Base-by-base conservation (phyloP, 768 basidiomycete genomes). In the Pulveroboletus sp. region DNA sequence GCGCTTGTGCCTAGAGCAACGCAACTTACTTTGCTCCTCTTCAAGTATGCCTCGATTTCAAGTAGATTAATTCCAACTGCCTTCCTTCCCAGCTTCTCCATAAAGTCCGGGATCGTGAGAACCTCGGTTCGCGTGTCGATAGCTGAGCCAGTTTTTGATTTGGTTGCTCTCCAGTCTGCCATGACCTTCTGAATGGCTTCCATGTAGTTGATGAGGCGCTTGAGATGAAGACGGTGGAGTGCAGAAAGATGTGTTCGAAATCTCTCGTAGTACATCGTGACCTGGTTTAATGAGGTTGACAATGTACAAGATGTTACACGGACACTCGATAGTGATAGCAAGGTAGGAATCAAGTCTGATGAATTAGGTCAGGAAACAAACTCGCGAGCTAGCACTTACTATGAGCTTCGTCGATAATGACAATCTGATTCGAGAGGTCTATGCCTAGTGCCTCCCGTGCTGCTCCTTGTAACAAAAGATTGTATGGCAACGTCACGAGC, bases 321-420 rank as follows among this genome's bases (percentile, higher is more conserved):
- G 26, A 81, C 74, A 2, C 89, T 89, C 48, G 95, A 90, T 28
- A 96, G 74, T 1, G 91, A 88, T 8, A 99, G 79, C 2, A 99
- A 72, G 0, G 93, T 92, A 17, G 93, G 84, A 59, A 94, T 92
- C 43, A 96, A 69, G 66, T 96, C 92, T 94, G 50, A 47, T 43
- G 24, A 47, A 18, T 59, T 39, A 39, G n/a, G 38, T 39, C n/a
- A 38, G 31, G 50, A 38, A 42, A 46, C 8, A 24, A 40, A 14
- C 15, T 27, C n/a, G 37, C 40, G 48, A 46, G 33, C 4, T 61
- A 28, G 9, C 17, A 72, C 89, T 50, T 59, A 93, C 92, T 97
- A 68, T 99, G 95, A 0, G 95, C 95, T 72, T 99, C 95, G 61
- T 99, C 95, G 47, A 99, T 82, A 21, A 98, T 77, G 28, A 99